Conservation (phyloP, 78 protist genomes). For the Dictyostelium discoideum region dicty_2.7 NC_007088.5:857001-857500, state of each 20-base stretch:
- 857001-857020: neutral
- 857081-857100: too few species aligned
- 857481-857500: conserved; percentile 21
- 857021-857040: neutral
- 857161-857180: conserved; percentile 20
- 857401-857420: neutral
- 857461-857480: conserved; percentile 34
- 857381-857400: neutral
- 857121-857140: neutral
- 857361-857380: neutral
- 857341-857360: neutral
- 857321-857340: neutral
- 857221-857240: conserved; percentile 69
- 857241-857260: conserved; percentile 56
- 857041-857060: too few species aligned
- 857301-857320: conserved; percentile 16
- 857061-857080: neutral
- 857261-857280: conserved; percentile 41
- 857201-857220: conserved; percentile 66
- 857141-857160: conserved; percentile 14
- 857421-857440: neutral
- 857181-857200: conserved; percentile 35
- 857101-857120: neutral
- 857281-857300: conserved; percentile 55
- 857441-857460: neutral